phyloP scores from a whole-genome alignment of 257 asterid species.

The Solanum pennellii region DNA sequence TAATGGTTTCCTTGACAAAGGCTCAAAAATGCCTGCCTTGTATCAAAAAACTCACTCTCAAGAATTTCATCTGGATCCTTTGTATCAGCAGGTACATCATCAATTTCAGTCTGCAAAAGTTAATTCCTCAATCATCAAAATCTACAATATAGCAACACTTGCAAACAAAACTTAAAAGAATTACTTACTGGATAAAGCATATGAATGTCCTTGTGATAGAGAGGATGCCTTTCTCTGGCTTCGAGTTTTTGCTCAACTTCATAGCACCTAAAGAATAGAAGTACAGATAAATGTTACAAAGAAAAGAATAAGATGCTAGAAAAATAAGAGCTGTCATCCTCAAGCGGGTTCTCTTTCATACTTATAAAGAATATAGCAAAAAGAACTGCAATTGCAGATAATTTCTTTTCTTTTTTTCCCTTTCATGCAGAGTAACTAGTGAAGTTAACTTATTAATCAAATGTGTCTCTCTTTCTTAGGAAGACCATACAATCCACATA shows the following conservation, averaged over 20 bases:
- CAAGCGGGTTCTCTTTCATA: background rate
- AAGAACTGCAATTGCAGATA: background rate
- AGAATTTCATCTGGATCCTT: conserved; percentile 79
- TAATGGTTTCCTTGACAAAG: conserved; percentile 99
- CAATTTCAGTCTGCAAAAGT: conserved; percentile 53
- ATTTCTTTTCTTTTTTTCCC: background rate
- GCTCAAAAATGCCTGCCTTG: conserved; percentile 94
- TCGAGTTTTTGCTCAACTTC: conserved; percentile 77
- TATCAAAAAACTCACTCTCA: conserved; percentile 97
- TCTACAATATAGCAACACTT: background rate
- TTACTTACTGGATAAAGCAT: conserved; percentile 60
- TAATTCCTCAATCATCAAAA: conserved; percentile 5
- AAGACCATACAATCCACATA: background rate
- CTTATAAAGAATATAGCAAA: background rate
- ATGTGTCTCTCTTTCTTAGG: background rate
- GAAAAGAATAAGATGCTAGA: background rate
- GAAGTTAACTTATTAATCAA: background rate
- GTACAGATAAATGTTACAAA: background rate
- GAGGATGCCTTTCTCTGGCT: conserved; percentile 88
- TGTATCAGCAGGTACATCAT: conserved; percentile 64
- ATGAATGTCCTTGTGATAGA: conserved; percentile 71
- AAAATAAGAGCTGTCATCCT: background rate
- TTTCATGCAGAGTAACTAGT: background rate
- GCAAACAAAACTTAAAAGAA: background rate
- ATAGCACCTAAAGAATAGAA: conserved; percentile 46